Percentiles rank a stretch among this genome's conserved stretches.
phyloP scores from a whole-genome alignment of 169 alveolate species.

The Perkinsus marinus region DNA sequence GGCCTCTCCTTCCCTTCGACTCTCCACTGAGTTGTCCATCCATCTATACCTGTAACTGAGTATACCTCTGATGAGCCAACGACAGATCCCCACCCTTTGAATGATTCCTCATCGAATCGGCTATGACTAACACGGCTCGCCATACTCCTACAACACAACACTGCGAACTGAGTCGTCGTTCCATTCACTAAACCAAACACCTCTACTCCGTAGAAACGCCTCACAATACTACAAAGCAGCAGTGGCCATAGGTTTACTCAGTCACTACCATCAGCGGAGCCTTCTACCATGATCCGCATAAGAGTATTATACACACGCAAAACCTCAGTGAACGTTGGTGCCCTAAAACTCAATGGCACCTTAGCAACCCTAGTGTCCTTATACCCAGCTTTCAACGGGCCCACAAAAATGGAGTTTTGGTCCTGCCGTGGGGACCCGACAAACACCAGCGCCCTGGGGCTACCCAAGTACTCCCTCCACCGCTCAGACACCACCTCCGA shows the following conservation, averaged over 20 bases:
- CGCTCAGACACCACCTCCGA: not conserved
- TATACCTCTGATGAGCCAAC: too few relatives aligned
- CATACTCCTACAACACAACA: too few relatives aligned
- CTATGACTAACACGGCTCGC: not conserved
- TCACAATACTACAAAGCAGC: too few relatives aligned
- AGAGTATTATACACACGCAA: not conserved
- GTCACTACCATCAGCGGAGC: not conserved
- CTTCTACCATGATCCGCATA: not conserved
- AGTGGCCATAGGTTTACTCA: too few relatives aligned
- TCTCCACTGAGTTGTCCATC: not conserved
- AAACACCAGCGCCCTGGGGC: not conserved
- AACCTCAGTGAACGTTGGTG: not conserved
- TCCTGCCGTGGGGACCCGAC: not conserved
- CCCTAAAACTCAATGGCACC: not conserved
- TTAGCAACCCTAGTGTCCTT: not conserved
- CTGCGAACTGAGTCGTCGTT: too few relatives aligned
- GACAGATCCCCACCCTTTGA: not conserved
- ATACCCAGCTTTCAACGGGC: not conserved
- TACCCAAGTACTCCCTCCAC: not conserved
- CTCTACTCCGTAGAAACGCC: too few relatives aligned
- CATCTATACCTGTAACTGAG: not conserved
- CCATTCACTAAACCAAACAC: too few relatives aligned
- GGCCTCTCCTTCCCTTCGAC: not conserved
- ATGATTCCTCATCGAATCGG: not conserved
- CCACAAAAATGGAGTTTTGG: not conserved